These are phyloP conservation scores for Boletus patriciae DNA, from an alignment of 768 basidiomycete genomes.

Conservation along the genomic window DNA sequence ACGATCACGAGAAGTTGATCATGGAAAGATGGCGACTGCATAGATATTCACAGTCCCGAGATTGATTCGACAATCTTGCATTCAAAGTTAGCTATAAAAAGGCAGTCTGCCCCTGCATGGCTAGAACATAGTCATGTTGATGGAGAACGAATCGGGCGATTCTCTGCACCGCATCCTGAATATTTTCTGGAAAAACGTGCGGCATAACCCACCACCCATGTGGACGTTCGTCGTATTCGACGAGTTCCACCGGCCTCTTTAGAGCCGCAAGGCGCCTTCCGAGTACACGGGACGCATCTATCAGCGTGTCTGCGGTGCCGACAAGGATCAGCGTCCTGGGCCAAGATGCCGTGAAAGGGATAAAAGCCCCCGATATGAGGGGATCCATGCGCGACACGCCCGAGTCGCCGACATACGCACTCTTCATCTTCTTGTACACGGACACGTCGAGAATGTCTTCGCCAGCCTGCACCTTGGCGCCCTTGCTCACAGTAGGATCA, in stretches of 20 bases:
- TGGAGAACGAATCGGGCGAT: conserved; percentile 7
- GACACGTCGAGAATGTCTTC: not conserved
- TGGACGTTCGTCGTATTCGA: conserved; percentile 26
- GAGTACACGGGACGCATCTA: conserved; percentile 14
- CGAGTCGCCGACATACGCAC: conserved; percentile 14
- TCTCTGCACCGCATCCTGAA: conserved; percentile 14
- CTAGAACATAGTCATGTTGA: not conserved
- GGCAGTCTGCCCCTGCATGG: too few species aligned
- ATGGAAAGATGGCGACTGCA: too few species aligned
- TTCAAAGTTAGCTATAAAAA: too few species aligned
- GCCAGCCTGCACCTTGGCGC: not conserved
- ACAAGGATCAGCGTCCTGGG: conserved; percentile 25
- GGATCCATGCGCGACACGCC: conserved; percentile 13
- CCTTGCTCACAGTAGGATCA: not conserved
- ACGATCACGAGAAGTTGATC: too few species aligned
- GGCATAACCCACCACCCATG: conserved; percentile 25
- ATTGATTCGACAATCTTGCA: too few species aligned
- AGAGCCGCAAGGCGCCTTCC: not conserved
- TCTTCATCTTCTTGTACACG: not conserved
- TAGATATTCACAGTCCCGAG: too few species aligned
- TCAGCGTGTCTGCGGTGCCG: conserved; percentile 16
- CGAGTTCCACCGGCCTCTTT: conserved; percentile 14
- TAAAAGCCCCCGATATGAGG: conserved; percentile 14
- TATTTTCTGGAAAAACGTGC: conserved; percentile 14
- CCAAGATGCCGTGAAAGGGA: conserved; percentile 20